Conservation (phyloP, 2,329 filamentous ascomycete genomes). For the Aspergillus intermedius region DNA sequence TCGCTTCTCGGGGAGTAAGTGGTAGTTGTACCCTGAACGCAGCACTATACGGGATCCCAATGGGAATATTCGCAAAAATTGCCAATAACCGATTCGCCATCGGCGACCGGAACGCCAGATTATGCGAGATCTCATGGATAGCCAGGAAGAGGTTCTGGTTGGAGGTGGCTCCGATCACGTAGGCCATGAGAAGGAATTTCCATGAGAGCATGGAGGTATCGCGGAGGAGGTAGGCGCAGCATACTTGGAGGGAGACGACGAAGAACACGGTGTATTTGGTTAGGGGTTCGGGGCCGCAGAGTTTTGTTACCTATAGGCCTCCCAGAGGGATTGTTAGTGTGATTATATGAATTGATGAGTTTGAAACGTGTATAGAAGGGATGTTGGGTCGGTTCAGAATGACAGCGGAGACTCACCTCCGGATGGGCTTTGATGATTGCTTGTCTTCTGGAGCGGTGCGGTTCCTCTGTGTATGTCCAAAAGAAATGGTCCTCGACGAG, state of each 20-base stretch:
- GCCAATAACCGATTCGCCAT: conserved; percentile 78
- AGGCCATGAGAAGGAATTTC: conserved; percentile 79
- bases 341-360: not conserved
- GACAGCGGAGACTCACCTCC: conserved; percentile 54
- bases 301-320: conserved; percentile 70
- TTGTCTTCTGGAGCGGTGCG: conserved; percentile 80
- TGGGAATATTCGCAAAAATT: conserved; percentile 90
- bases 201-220: conserved; percentile 73
- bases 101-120: conserved; percentile 80
- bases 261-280: conserved; percentile 86
- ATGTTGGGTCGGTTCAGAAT: conserved; percentile 1
- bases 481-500: conserved; percentile 64
- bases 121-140: conserved; percentile 98
- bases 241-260: conserved; percentile 76
- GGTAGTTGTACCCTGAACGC: conserved; percentile 65
- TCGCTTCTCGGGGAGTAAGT: too few species aligned
- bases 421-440: conserved; percentile 98
- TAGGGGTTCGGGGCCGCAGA: conserved; percentile 90
- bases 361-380: not conserved
- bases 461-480: conserved; percentile 99
- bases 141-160: conserved; percentile 99
- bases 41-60: conserved; percentile 91
- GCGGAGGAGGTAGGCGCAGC: conserved; percentile 69
- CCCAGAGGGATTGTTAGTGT: conserved; percentile 8
- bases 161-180: conserved; percentile 85